phyloP scores from a whole-genome alignment of 2,329 filamentous ascomycete genomes.

The Fusarium floridanum region DNA sequence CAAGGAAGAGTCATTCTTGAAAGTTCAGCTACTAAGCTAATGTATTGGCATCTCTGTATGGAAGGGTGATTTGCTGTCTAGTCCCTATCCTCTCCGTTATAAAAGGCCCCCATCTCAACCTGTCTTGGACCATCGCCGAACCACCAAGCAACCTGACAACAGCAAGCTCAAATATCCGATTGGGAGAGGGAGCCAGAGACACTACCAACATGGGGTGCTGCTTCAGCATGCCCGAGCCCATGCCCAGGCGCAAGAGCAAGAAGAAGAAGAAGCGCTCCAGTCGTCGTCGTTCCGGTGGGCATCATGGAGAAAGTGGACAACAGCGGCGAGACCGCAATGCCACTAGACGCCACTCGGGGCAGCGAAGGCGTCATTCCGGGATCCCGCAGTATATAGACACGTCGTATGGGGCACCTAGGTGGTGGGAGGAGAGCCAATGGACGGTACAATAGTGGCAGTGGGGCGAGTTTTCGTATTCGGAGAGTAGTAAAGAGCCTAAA shows the following conservation, averaged over 20 bases:
- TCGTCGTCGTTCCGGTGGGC: neutral
- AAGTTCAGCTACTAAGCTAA: neutral
- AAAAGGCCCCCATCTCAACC: neutral
- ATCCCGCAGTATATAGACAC: neutral
- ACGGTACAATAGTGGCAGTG: neutral
- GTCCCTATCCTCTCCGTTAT: neutral
- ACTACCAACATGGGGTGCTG: conserved; percentile 21
- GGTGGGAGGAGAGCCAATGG: neutral
- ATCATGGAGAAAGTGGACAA: neutral
- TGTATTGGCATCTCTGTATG: neutral
- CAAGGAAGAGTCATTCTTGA: neutral
- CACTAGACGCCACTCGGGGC: neutral
- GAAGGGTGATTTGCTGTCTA: neutral
- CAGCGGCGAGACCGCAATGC: neutral
- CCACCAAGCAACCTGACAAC: neutral
- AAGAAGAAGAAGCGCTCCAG: neutral
- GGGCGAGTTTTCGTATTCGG: neutral
- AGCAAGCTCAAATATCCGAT: neutral
- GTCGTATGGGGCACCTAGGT: neutral
- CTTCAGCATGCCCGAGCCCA: conserved; percentile 9
- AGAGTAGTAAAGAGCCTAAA: neutral
- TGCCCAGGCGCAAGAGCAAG: neutral
- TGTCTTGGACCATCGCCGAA: neutral
- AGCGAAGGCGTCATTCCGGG: neutral
- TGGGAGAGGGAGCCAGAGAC: neutral